Evolutionary conservation across 441 rosid species (phyloP).

Genomic region (Populus hybrid): DNA sequence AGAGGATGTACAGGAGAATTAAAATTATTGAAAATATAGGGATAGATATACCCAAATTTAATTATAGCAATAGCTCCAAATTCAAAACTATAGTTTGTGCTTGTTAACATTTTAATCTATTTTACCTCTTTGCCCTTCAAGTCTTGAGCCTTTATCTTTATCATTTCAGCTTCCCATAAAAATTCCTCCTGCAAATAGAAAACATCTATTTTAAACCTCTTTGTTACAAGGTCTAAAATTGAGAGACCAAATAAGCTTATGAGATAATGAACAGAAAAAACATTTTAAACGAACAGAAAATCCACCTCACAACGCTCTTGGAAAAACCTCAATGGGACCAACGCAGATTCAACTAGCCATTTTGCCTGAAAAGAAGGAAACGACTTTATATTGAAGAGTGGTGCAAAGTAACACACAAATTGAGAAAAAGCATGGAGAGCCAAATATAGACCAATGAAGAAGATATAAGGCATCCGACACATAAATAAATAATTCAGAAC

Average conservation of each 20-base stretch:
- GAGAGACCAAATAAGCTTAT: conserved; percentile 11
- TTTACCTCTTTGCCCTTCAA: conserved; percentile 99
- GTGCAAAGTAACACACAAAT: conserved; percentile 3
- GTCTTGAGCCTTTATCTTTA: conserved; percentile 97
- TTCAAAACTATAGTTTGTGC: neutral
- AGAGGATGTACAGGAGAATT: too few relatives aligned
- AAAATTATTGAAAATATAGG: too few relatives aligned
- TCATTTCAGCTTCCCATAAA: conserved; percentile 98
- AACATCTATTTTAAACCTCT: conserved; percentile 8
- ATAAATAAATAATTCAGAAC: neutral
- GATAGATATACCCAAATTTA: neutral
- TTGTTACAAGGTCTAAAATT: conserved; percentile 9
- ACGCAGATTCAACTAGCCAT: conserved; percentile 87
- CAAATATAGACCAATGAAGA: neutral
- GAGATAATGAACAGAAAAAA: conserved; percentile 5
- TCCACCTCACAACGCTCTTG: conserved; percentile 98
- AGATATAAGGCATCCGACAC: neutral
- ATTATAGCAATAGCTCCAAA: neutral
- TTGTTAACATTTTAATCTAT: neutral
- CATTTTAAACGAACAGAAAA: conserved; percentile 11
- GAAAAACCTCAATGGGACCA: conserved; percentile 86
- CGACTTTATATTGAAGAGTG: neutral
- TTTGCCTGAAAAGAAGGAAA: conserved; percentile 60
- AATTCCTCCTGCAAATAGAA: conserved; percentile 82
- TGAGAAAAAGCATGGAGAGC: conserved; percentile 1